phyloP scores from a whole-genome alignment of 495 filamentous ascomycete species.

The Rusavskia elegans region DNA sequence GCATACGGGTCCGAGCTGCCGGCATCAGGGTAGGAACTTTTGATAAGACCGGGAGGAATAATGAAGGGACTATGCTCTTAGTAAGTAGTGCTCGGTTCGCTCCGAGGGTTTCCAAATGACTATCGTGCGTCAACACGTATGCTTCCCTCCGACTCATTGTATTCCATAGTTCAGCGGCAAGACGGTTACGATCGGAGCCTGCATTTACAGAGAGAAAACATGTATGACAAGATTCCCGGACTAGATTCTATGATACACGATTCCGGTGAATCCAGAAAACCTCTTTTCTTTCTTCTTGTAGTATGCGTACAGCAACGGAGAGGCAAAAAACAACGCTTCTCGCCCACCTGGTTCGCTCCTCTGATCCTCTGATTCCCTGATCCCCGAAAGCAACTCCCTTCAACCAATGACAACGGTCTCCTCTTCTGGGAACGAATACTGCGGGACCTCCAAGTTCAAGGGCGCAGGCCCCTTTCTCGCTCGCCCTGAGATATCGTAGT shows the following conservation, averaged over 20 bases:
- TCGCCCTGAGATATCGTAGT: slow-evolving; percentile 98
- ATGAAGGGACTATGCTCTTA: too few species aligned
- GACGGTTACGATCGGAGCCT: too few species aligned
- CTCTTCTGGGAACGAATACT: slow-evolving; percentile 75
- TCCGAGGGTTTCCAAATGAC: too few species aligned
- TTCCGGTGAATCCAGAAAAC: slow-evolving; percentile 4
- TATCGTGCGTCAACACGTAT: too few species aligned
- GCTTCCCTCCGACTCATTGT: too few species aligned
- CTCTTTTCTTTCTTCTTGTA: neutral
- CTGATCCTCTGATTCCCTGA: neutral
- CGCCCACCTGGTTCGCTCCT: neutral
- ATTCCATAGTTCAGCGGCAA: too few species aligned
- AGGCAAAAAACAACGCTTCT: neutral
- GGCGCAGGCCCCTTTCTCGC: slow-evolving; percentile 91
- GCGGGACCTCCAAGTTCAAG: slow-evolving; percentile 88
- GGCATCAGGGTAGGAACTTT: too few species aligned
- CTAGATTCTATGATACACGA: slow-evolving; percentile 2
- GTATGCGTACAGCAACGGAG: too few species aligned
- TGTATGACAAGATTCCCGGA: neutral
- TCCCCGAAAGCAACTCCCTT: neutral
- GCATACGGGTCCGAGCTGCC: too few species aligned
- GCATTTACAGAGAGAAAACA: neutral
- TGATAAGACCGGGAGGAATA: too few species aligned
- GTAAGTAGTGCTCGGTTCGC: too few species aligned
- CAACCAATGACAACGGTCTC: slow-evolving; percentile 67